These are phyloP conservation scores for Crithidia thermophila DNA, from an alignment of 208 protist genomes.

Conservation along the genomic window DNA sequence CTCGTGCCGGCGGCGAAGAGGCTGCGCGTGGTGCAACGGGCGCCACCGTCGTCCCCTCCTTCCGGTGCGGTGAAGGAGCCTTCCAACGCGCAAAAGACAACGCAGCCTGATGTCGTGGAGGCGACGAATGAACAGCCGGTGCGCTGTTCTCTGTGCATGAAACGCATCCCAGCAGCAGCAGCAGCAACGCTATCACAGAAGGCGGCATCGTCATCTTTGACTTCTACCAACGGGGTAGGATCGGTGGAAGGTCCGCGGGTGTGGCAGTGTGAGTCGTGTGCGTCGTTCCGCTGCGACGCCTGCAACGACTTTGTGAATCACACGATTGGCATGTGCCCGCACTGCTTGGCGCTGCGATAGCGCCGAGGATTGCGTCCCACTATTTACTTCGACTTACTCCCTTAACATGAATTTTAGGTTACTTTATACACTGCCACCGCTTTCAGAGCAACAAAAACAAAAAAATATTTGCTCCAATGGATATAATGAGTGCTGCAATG, in stretches of 20 bases:
- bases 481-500: too few species aligned
- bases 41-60: background rate
- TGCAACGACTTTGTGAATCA: conserved; percentile 63
- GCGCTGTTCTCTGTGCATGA: conserved; percentile 24
- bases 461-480: too few species aligned
- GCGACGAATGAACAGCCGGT: background rate
- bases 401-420: too few species aligned
- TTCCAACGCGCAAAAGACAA: background rate
- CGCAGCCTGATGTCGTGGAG: conserved; percentile 8
- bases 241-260: background rate
- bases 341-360: conserved; percentile 53
- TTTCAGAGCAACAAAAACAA: too few species aligned
- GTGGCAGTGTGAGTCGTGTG: conserved; percentile 54
- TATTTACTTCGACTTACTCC: too few species aligned
- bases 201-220: background rate
- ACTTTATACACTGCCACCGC: too few species aligned
- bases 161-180: background rate
- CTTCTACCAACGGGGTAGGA: too few species aligned
- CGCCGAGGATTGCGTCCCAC: background rate
- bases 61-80: background rate
- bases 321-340: conserved; percentile 65
- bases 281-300: conserved; percentile 45
- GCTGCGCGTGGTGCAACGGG: conserved; percentile 7
- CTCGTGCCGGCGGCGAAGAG: conserved; percentile 40
- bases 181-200: background rate